Percentiles rank a stretch among this genome's conserved stretches.
phyloP scores from a whole-genome alignment of 257 asterid species.

The Solanum gracilifrons region DNA sequence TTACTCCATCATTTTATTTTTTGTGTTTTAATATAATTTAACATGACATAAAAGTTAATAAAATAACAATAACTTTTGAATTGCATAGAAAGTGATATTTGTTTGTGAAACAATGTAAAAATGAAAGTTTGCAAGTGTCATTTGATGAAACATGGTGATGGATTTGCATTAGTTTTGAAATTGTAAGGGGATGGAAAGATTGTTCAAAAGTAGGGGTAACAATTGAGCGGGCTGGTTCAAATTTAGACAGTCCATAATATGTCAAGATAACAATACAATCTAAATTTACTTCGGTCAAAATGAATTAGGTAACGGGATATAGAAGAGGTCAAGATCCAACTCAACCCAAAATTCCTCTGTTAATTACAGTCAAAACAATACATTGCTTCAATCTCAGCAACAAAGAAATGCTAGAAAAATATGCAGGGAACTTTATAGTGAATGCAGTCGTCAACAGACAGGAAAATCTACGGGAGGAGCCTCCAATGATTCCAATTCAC shows the following conservation, averaged over 20 bases:
- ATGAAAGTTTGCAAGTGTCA: background rate
- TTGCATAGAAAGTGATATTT: background rate
- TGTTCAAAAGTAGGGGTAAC: no score
- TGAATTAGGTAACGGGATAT: background rate
- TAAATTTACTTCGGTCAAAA: background rate
- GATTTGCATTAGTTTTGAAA: background rate
- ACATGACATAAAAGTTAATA: background rate
- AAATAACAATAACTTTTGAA: background rate
- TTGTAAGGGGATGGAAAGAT: background rate
- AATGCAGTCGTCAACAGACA: slow-evolving; percentile 16
- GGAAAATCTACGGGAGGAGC: slow-evolving; percentile 70
- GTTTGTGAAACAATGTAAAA: background rate
- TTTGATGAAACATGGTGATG: background rate
- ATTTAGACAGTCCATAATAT: background rate
- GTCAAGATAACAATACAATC: background rate
- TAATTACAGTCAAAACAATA: slow-evolving; percentile 3
- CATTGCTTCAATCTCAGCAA: background rate
- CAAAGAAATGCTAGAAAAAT: background rate
- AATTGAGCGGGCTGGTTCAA: background rate
- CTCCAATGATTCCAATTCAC: slow-evolving; percentile 37
- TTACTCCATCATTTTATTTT: background rate
- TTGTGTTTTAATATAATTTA: background rate
- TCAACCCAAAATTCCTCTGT: background rate
- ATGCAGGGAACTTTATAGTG: background rate
- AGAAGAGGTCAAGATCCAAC: background rate